Evolutionary conservation across 495 filamentous ascomycete species (phyloP), one percentile per base, ranked within the genome.

Genomic region (Xylaria grammica): DNA sequence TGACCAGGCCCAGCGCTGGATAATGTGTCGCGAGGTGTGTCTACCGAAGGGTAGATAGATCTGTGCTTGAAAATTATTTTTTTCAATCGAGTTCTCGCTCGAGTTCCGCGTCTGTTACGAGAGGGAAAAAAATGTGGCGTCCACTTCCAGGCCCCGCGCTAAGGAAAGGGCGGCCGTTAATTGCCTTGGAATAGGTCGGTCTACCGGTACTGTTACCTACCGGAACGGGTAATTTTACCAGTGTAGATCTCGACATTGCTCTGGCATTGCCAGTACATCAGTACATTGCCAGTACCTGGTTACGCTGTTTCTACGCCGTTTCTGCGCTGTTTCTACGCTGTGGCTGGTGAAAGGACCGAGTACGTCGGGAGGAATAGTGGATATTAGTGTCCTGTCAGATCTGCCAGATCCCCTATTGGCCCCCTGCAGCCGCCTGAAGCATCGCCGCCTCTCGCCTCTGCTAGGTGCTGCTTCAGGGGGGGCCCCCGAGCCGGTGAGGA

Each of bases 71-170:
- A 61, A 50, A 45, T 30, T 50, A 51, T 26, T 63, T 64, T 61
- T 61, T 64, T 57, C 27, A 24, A 30, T 64, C 53, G 3, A 57
- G 52, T 30, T 42, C n/a, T n/a, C n/a, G n/a, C 54, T 57, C 53
- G 42, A 64, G 53, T n/a, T 58, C 62, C 53, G 52, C 62, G 62
- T 58, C 38, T 30, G 53, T 57, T 57, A 64, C 53, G 45, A 49
- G 34, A 20, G 19, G 15, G 34, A 24, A 64, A 64, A 64, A 64
- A 64, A 57, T 64, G 62, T 64, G 62, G 62, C 62, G 62, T 64
- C 53, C 52, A 46, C 53, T 30, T 64, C 52, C 32, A 64, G 62
- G 62, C 62, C 62, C 62, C 62, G 62, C 62, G 62, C 62, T 64
- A 64, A 64, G 52, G 32, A 51, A 64, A 63, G 40, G 61, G 61